Percentiles rank a stretch among this genome's conserved stretches.
These are phyloP conservation scores for Penstemon barbatus DNA, from an alignment of 257 asterid species.

Conservation along the genomic window DNA sequence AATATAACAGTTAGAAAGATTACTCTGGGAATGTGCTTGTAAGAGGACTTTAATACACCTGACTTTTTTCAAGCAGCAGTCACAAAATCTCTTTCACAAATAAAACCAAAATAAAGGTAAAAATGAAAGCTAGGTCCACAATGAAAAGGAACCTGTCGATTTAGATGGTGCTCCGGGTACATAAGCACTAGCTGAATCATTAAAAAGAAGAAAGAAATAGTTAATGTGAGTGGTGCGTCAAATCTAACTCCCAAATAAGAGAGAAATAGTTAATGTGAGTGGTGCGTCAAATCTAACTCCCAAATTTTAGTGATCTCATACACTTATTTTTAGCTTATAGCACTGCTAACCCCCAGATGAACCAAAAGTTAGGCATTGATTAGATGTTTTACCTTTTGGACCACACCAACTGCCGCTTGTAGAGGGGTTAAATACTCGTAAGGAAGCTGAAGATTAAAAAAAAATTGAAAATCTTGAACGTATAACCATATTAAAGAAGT, in stretches of 20 bases:
- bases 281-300: slow-evolving; percentile 22
- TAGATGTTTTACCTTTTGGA: slow-evolving; percentile 70
- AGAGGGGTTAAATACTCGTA: slow-evolving; percentile 92
- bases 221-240: slow-evolving; percentile 18
- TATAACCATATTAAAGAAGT: background rate
- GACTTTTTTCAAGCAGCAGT: slow-evolving; percentile 41
- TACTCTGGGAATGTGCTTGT: slow-evolving; percentile 96
- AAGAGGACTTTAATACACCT: slow-evolving; percentile 58
- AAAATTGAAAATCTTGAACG: slow-evolving; percentile 1
- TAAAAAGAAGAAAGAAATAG: slow-evolving; percentile 23
- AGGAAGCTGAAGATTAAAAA: slow-evolving; percentile 64
- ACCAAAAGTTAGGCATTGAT: background rate
- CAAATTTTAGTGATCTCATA: slow-evolving; percentile 3
- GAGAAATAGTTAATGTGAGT: slow-evolving; percentile 15
- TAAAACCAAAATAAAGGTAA: slow-evolving; percentile 14
- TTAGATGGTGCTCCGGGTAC: slow-evolving; percentile 84
- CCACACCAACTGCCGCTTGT: slow-evolving; percentile 99
- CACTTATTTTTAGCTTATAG: slow-evolving; percentile 29
- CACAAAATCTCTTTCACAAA: slow-evolving; percentile 26
- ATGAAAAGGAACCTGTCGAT: slow-evolving; percentile 43
- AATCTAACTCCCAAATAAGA: slow-evolving; percentile 24
- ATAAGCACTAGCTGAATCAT: slow-evolving; percentile 89
- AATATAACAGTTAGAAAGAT: slow-evolving; percentile 15
- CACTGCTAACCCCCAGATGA: background rate
- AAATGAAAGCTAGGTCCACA: slow-evolving; percentile 22